These are phyloP conservation scores for Stemphylium vesicarium DNA, from an alignment of 2,329 filamentous ascomycete genomes.

Conservation along the genomic window DNA sequence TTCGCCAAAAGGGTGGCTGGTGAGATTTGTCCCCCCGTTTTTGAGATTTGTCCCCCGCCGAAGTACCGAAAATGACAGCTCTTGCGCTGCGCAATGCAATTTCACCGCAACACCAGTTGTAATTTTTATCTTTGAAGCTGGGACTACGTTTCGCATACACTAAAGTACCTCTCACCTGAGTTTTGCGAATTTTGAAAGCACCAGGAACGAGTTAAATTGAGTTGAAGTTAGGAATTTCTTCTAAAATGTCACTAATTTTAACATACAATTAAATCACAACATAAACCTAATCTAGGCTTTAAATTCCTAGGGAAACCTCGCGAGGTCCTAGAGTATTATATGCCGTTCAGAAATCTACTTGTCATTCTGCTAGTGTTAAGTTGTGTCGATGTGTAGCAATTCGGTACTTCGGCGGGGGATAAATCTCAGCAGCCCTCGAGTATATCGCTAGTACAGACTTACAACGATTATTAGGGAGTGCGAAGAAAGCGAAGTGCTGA, in stretches of 20 bases:
- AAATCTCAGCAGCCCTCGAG: too few species aligned
- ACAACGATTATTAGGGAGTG: too few species aligned
- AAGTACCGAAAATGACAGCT: too few species aligned
- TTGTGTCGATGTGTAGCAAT: constrained; percentile 10
- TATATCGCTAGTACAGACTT: too few species aligned
- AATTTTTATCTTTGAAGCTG: constrained; percentile 13
- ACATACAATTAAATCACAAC: constrained; percentile 1
- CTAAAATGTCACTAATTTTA: constrained; percentile 5
- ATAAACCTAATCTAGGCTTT: background rate
- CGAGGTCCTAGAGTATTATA: constrained; percentile 1
- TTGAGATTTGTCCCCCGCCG: too few species aligned
- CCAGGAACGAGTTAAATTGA: constrained; percentile 5
- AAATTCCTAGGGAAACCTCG: background rate
- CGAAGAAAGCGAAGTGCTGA: too few species aligned
- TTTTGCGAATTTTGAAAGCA: background rate
- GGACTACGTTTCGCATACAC: background rate
- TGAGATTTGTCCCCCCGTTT: too few species aligned
- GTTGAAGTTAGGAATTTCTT: constrained; percentile 8
- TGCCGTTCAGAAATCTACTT: constrained; percentile 1
- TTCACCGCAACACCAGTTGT: background rate
- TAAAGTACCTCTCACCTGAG: constrained; percentile 1
- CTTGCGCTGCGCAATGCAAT: too few species aligned
- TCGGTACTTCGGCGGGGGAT: too few species aligned
- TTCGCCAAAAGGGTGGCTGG: too few species aligned
- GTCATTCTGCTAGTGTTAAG: constrained; percentile 5